Percentiles rank a stretch among this genome's conserved stretches.
phyloP scores from a whole-genome alignment of 208 protist species.

The Angomonas ambiguus region DNA sequence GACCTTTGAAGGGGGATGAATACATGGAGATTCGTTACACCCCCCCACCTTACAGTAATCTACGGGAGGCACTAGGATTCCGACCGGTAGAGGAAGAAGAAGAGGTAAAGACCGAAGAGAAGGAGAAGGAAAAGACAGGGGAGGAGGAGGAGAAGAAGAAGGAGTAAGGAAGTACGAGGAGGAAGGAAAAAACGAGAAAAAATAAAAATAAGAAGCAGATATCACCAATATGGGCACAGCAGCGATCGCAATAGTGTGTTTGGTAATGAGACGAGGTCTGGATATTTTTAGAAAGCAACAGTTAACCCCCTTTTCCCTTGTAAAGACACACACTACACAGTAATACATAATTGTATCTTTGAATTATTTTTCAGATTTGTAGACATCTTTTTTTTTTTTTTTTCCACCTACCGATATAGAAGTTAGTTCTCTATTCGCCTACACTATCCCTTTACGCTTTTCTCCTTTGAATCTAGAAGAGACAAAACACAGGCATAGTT shows the following conservation, averaged over 20 bases:
- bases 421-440: no score
- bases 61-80: conserved; percentile 15
- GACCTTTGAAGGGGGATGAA: conserved; percentile 64
- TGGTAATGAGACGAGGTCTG: no score
- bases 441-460: no score
- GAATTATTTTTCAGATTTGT: no score
- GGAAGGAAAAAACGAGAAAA: background rate
- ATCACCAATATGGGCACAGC: background rate
- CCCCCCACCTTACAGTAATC: conserved; percentile 69
- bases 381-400: no score
- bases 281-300: no score
- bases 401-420: background rate
- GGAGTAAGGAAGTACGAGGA: no score
- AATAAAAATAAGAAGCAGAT: background rate
- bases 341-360: no score
- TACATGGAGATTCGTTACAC: conserved; percentile 89
- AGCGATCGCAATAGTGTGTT: background rate
- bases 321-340: no score
- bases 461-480: no score
- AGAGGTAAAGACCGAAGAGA: background rate
- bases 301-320: no score
- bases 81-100: background rate
- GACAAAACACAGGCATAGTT: no score
- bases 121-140: conserved; percentile 12
- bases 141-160: background rate